Conservation (phyloP, 805 yeast genomes). For the Kluyveromyces dobzhanskii region DNA sequence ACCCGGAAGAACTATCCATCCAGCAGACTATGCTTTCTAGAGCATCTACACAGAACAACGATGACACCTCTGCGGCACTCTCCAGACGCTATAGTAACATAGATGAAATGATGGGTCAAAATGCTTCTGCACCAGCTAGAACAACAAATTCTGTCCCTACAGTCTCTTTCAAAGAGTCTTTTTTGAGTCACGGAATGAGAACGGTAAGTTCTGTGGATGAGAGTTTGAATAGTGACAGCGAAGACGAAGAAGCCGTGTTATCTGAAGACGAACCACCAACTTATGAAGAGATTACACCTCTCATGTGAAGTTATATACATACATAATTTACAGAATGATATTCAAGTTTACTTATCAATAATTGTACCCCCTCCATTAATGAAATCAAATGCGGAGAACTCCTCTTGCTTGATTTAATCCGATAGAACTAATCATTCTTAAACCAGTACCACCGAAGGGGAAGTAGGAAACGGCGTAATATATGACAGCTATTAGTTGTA, state of each 20-base stretch:
- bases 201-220: background rate
- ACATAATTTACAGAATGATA: background rate
- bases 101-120: slow-evolving; percentile 14
- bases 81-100: slow-evolving; percentile 11
- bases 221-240: background rate
- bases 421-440: slow-evolving; percentile 46
- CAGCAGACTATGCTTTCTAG: slow-evolving; percentile 17
- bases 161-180: slow-evolving; percentile 1
- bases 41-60: slow-evolving; percentile 14
- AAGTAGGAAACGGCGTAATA: slow-evolving; percentile 89
- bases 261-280: slow-evolving; percentile 27
- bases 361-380: too few species aligned
- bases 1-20: slow-evolving; percentile 14
- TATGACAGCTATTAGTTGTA: slow-evolving; percentile 79
- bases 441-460: slow-evolving; percentile 87
- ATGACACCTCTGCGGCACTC: too few species aligned
- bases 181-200: background rate
- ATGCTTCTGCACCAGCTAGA: background rate
- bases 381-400: slow-evolving; percentile 22
- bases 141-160: background rate
- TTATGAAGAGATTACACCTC: slow-evolving; percentile 24
- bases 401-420: slow-evolving; percentile 50
- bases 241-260: background rate
- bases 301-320: slow-evolving; percentile 7
- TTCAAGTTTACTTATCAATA: too few species aligned